Evolutionary conservation across 495 filamentous ascomycete species (phyloP), one percentile per base, ranked within the genome.

Genomic region (Ramalina peruviana): DNA sequence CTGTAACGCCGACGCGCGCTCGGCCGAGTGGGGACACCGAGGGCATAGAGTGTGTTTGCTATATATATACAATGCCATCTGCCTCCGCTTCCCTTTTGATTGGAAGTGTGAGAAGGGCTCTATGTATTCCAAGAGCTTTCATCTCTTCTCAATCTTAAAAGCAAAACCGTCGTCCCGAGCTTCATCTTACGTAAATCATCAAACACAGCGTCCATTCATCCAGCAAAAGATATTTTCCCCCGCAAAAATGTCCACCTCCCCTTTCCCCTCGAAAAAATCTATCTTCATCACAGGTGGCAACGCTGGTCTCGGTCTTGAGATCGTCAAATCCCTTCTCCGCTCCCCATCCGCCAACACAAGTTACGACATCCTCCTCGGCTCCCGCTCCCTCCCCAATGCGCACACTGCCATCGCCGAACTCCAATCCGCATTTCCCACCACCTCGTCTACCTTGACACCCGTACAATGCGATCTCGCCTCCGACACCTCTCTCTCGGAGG

Each of bases 271-370:
- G 9, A 33, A 33, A 33, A 54, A 60, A 40, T 55, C 66, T 36
- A 61, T 69, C 15, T 53, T 72, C 15, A 59, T 72, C 36, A 72
- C 68, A 2, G 68, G 59, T 33, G 59, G 46, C 48, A 72, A 70
- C 44, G 64, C 41, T 17, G 69, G 69, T 39, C 54, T 72, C 45
- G 69, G 69, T 33, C 66, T 60, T 40, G 68, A 68, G 50, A 56
- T 58, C 4, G 59, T 66, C 56, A 55, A 52, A 25, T 44, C 49
- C 13, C 21, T 69, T 15, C 52, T 58, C 27, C 41, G 59, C 19
- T 59, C 64, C 6, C 30, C 30, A 1, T 11, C 30, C 30, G 3
- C 30, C 23, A 13, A 21, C 38, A 57, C 57, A 15, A 16, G 58
- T 16, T 69, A 68, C 54, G 56, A 62, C 39, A 53, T 70, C 21